Conservation (phyloP, 2,329 filamentous ascomycete genomes). For the Microcyclospora tardicrescens region DNA sequence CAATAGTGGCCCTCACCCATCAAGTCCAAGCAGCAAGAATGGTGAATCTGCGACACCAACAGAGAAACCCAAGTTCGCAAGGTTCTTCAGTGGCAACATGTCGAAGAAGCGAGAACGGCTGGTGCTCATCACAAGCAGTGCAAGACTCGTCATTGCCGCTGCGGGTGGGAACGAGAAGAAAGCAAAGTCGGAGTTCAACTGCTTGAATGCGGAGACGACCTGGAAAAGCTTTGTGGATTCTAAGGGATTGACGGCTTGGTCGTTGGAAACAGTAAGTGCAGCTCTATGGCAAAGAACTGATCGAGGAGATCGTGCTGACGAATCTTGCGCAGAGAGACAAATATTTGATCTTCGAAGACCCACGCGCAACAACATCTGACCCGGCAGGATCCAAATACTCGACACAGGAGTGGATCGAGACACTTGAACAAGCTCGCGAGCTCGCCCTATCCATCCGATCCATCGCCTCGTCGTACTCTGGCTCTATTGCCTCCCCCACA, state of each 20-base stretch:
- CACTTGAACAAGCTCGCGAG: constrained; percentile 73
- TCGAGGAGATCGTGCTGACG: constrained; percentile 4
- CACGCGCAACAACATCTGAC: constrained; percentile 56
- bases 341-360: constrained; percentile 86
- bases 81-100: constrained; percentile 83
- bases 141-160: constrained; percentile 76
- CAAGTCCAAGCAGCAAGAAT: constrained; percentile 58
- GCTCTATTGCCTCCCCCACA: constrained; percentile 35
- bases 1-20: constrained; percentile 61
- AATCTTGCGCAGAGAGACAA: constrained; percentile 55
- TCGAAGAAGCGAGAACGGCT: constrained; percentile 86
- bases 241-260: constrained; percentile 82
- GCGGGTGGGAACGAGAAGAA: constrained; percentile 93
- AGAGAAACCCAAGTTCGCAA: constrained; percentile 62
- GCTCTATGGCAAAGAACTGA: constrained; percentile 3
- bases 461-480: constrained; percentile 49
- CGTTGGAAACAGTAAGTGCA: constrained; percentile 75
- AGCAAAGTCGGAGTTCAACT: constrained; percentile 80
- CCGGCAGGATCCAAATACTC: constrained; percentile 52
- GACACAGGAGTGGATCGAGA: constrained; percentile 85
- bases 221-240: constrained; percentile 72
- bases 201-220: constrained; percentile 59
- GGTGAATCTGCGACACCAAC: constrained; percentile 49
- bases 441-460: constrained; percentile 54
- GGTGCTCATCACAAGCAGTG: constrained; percentile 89